Evolutionary conservation across 208 protist genomes (phyloP).

Genomic region (Leptomonas pyrrhocoris): DNA sequence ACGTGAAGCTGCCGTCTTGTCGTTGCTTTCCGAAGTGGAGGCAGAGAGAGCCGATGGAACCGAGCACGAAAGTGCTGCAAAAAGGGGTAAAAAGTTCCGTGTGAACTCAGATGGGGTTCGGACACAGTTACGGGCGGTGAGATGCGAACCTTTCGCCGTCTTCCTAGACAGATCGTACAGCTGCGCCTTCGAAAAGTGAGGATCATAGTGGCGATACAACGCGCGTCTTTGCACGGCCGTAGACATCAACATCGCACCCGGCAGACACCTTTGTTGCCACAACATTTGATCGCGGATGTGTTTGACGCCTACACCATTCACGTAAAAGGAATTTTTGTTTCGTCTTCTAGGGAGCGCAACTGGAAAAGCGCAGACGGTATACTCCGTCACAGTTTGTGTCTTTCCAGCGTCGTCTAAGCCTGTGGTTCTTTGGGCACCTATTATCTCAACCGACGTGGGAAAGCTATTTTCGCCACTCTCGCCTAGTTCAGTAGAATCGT

Average conservation of each 20-base stretch:
- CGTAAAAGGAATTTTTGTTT: neutral
- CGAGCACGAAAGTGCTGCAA: neutral
- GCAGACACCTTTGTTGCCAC: neutral
- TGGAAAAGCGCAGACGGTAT: neutral
- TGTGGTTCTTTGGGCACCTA: too few species aligned
- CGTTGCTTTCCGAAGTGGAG: neutral
- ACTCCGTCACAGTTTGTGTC: neutral
- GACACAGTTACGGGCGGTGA: neutral
- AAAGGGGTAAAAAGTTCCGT: neutral
- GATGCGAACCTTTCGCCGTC: neutral
- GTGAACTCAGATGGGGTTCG: neutral
- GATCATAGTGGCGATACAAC: neutral
- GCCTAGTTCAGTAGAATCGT: neutral
- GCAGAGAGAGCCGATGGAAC: neutral
- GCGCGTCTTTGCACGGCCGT: slow-evolving; percentile 3
- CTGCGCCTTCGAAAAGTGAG: neutral
- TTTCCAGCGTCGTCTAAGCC: too few species aligned
- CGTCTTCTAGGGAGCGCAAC: neutral
- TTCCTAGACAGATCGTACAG: neutral
- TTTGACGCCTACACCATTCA: neutral
- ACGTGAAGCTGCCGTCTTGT: neutral
- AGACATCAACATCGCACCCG: slow-evolving; percentile 3
- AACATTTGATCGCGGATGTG: neutral
- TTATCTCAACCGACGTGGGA: too few species aligned
- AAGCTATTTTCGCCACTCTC: too few species aligned